Evolutionary conservation across 2,329 filamentous ascomycete species (phyloP), one percentile per base, ranked within the genome.

Genomic region (Plectosphaerella cucumerina): DNA sequence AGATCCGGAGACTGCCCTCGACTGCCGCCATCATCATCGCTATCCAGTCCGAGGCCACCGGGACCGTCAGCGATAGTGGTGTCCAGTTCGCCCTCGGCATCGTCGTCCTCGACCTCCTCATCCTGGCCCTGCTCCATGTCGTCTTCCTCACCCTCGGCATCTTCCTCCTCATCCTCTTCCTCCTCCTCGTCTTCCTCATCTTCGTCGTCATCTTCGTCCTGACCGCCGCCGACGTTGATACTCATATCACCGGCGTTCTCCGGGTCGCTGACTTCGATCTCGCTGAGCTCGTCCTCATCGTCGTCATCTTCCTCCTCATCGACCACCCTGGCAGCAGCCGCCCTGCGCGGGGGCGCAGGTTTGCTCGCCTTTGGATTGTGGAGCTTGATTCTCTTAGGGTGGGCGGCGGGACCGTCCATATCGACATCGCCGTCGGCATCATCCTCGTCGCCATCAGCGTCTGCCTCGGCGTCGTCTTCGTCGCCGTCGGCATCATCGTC

Each of bases 1-100:
- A 83, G 63, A 58, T 83, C 78, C 0, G 75, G 78, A 5, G 77
- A 76, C 41, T 71, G 79, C 5, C 66, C 77, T 34, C 70, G 70
- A 59, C 75, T 79, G 52, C 70, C 71, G 41, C 69, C 69, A 12
- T 71, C 68, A 31, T 70, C 73, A 47, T 75, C 73, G 15, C 68
- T 72, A 48, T 78, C 75, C 42, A 74, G 60, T 35, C 73, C 71
- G 59, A 71, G 45, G 5, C 20, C 35, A 2, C 62, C 60, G 10
- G 66, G 62, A 20, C 67, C 60, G 4, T 56, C 18, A 3, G 33
- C 35, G 4, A 23, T 23, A 12, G 45, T 47, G 12, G 57, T 48
- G 4, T 52, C 54, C 33, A 37, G 50, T 14, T 69, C 71, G 14
- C 73, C 70, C 22, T 70, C 71, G 54, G 61, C 68, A 49, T 68